A percentile compares a stretch with the other conserved stretches of the same genome.
phyloP scores from a whole-genome alignment of 129 eudicot genomes.

The Helianthus annuus region DNA sequence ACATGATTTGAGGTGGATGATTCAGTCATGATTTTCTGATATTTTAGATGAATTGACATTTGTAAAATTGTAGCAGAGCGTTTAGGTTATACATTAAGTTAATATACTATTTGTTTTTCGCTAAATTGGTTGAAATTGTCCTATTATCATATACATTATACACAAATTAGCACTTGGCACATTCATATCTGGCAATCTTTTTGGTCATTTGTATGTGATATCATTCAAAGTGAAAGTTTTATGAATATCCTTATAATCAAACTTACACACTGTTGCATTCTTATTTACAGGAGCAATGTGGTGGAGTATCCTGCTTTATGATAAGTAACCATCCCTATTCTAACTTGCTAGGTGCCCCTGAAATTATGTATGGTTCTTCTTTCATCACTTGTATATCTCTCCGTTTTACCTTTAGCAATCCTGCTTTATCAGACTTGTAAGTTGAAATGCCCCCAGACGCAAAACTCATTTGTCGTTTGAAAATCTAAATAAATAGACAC shows the following conservation, averaged over 20 bases:
- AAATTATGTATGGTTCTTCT: constrained; percentile 55
- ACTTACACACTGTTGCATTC: constrained; percentile 17
- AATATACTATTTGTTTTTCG: neutral
- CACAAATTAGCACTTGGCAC: constrained; percentile 12
- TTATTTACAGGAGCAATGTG: constrained; percentile 59
- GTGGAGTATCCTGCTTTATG: constrained; percentile 69
- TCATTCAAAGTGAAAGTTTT: neutral
- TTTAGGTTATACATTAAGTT: constrained; percentile 16
- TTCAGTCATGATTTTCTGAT: neutral
- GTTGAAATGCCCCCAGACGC: neutral
- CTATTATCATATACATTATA: neutral
- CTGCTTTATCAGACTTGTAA: constrained; percentile 8
- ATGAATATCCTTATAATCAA: constrained; percentile 8
- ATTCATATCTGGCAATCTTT: constrained; percentile 4
- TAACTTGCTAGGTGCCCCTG: constrained; percentile 47
- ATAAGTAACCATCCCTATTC: constrained; percentile 62
- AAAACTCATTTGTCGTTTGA: constrained; percentile 9
- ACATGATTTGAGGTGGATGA: constrained; percentile 1
- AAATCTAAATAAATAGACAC: neutral
- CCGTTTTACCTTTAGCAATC: neutral
- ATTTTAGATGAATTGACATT: constrained; percentile 8
- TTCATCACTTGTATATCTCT: constrained; percentile 11
- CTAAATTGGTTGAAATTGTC: constrained; percentile 10
- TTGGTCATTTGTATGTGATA: neutral
- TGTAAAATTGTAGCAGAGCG: constrained; percentile 12